Base-by-base conservation (phyloP, 768 basidiomycete species). In the Infundibulicybe gibba region DNA sequence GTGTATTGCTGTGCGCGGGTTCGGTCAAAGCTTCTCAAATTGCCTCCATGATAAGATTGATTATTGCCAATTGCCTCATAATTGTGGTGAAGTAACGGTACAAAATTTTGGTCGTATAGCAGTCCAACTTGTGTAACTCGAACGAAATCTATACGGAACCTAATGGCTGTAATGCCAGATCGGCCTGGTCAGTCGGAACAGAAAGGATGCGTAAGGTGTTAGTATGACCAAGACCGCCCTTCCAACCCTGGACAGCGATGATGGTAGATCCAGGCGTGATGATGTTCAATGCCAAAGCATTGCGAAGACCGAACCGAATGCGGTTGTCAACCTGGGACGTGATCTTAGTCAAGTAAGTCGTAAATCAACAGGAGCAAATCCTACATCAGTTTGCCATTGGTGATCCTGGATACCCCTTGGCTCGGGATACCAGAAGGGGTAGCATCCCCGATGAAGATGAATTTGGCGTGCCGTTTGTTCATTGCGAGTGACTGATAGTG, bases 161-260 rank as follows among this genome's bases (percentile, higher is more conserved):
- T 54, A 78, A 55, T 31, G 83, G 77, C 63, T 90, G 85, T 66
- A 84, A 55, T 65, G 86, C 82, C 44, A 94, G 69, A 62, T 94
- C 91, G 43, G 85, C 87, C 31, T 67, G 51, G 57, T 92, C 88
- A 17, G 87, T 90, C 14, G 91, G 91, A 39, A 93, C 91, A 34
- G 81, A 81, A 55, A 94, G 67, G 51, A 94, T 79, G 42, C 91
- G 85, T 48, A 94, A 72, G 11, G 90, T 93, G 75, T 94, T 94
- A 54, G 92, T 94, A 70, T 97, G 93, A 30, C 94, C 94, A 39
- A 97, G 80, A 49, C 97, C 97, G 38, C 94, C 91, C 72, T 94
- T 95, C 95, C 95, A 99, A n/a, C 97, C 97, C 68, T 98, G 97
- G 4, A 99, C 88, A 41, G 95, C 95, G 52, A 98, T 76, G 60